Evolutionary conservation across 1,284 basidiomycete genomes (phyloP).

Genomic region (Macrocystidia cucumis): DNA sequence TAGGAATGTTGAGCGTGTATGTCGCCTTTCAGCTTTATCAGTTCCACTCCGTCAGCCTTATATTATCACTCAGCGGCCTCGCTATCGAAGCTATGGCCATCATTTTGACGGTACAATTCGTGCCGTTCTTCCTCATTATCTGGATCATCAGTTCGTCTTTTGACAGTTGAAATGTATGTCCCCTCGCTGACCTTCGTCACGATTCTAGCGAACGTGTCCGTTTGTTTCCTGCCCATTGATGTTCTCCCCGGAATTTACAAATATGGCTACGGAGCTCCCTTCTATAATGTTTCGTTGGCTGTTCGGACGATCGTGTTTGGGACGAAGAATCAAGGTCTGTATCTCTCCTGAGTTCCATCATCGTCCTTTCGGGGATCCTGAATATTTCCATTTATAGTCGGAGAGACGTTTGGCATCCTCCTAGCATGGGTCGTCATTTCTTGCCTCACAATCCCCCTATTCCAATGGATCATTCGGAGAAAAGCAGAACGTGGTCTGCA

Average conservation of each 20-base stretch:
- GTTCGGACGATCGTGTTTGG: slow-evolving; percentile 62
- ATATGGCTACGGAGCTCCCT: slow-evolving; percentile 65
- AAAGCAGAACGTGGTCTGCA: slow-evolving; percentile 5
- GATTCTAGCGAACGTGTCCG: slow-evolving; percentile 56
- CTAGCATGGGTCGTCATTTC: slow-evolving; percentile 48
- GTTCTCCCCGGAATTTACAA: slow-evolving; percentile 59
- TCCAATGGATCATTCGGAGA: slow-evolving; percentile 29
- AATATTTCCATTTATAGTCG: too few species aligned
- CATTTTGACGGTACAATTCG: slow-evolving; percentile 41
- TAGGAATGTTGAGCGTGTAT: slow-evolving; percentile 51
- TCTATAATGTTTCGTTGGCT: slow-evolving; percentile 59
- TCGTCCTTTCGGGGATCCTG: slow-evolving; percentile 42
- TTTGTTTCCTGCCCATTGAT: slow-evolving; percentile 55
- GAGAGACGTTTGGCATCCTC: slow-evolving; percentile 59
- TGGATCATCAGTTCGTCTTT: slow-evolving; percentile 56
- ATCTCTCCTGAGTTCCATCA: slow-evolving; percentile 1
- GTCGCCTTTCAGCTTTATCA: slow-evolving; percentile 13
- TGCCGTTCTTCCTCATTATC: slow-evolving; percentile 53
- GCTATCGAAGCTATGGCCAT: slow-evolving; percentile 59
- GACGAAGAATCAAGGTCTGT: slow-evolving; percentile 53
- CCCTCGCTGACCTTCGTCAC: background rate
- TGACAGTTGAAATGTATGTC: too few species aligned
- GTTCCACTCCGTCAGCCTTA: background rate
- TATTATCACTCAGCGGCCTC: slow-evolving; percentile 28
- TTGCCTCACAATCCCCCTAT: slow-evolving; percentile 38